phyloP scores from a whole-genome alignment of 1,284 basidiomycete species.

The Ceratobasidium theobromae region DNA sequence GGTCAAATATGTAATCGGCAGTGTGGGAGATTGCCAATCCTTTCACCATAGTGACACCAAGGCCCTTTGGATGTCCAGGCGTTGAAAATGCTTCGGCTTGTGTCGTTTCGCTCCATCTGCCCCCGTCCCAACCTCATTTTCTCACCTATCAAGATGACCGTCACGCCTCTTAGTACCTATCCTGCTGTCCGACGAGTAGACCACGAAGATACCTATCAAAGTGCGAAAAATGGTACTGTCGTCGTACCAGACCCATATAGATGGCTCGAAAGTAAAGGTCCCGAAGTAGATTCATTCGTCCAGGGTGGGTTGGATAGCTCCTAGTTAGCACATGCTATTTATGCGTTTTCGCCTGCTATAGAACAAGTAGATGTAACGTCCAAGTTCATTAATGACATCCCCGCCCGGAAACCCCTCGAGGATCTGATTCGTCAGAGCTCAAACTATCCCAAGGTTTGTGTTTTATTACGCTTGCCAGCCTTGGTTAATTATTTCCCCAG shows the following conservation, averaged over 20 bases:
- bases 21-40: background rate
- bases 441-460: conserved; percentile 67
- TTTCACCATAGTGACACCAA: too few relatives aligned
- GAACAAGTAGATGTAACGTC: conserved; percentile 64
- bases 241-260: conserved; percentile 69
- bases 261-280: conserved; percentile 64
- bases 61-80: too few relatives aligned
- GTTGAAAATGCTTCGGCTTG: background rate
- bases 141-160: background rate
- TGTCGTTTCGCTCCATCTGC: background rate
- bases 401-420: conserved; percentile 59
- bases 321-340: background rate
- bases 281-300: conserved; percentile 56
- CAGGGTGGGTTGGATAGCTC: conserved; percentile 19
- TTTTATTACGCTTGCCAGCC: background rate
- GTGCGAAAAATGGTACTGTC: conserved; percentile 59
- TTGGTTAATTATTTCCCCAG: conserved; percentile 43
- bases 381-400: conserved; percentile 60
- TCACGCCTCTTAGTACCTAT: conserved; percentile 46
- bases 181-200: conserved; percentile 63
- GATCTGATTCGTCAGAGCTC: conserved; percentile 61
- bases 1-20: too few relatives aligned
- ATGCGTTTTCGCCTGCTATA: background rate
- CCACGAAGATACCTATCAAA: conserved; percentile 68
- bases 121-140: background rate